Conservation (phyloP, 306 rosid species). For the Cucumis sativus region Cucumber_9930_V3 NC_026660.2:10433501-10434000, state of each 20-base stretch:
- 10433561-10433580: neutral
- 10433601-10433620: neutral
- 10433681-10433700: neutral
- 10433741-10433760: neutral
- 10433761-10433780: neutral
- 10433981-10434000: conserved; percentile 80
- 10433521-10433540: neutral
- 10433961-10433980: conserved; percentile 54
- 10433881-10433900: conserved; percentile 56
- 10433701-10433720: neutral
- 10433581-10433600: neutral
- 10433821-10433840: conserved; percentile 7
- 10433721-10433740: neutral
- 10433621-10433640: neutral
- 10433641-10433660: neutral
- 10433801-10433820: neutral
- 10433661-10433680: neutral
- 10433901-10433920: conserved; percentile 74
- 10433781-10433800: neutral
- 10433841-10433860: conserved; percentile 26
- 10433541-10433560: neutral
- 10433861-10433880: conserved; percentile 34
- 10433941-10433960: conserved; percentile 57
- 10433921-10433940: conserved; percentile 81
- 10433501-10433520: neutral